Percentiles rank a stretch among this genome's conserved stretches.
Conservation (phyloP, 2,329 filamentous ascomycete genomes). For the Xylariaceae sp. region DNA sequence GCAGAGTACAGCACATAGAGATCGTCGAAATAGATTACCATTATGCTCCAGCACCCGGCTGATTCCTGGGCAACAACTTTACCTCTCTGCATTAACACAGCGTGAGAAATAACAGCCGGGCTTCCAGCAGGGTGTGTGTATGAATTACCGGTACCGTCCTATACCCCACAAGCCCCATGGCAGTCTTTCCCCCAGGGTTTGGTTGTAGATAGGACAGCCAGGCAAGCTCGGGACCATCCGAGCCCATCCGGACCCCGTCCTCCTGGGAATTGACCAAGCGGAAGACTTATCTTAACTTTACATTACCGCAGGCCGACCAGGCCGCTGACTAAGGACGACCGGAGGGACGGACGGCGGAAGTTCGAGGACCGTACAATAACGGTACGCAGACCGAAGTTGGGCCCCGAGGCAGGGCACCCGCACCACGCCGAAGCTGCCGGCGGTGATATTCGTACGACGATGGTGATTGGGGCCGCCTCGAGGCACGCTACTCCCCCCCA, state of each 20-base stretch:
- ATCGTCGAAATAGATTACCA: conserved; percentile 92
- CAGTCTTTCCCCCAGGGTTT: conserved; percentile 68
- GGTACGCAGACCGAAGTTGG: too few species aligned
- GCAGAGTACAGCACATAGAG: conserved; percentile 94
- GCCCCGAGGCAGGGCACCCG: conserved; percentile 94
- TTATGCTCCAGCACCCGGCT: conserved; percentile 72
- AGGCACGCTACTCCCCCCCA: conserved; percentile 75
- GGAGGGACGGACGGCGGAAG: too few species aligned
- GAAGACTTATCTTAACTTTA: too few species aligned
- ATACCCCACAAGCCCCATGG: conserved; percentile 16
- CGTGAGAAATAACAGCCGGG: conserved; percentile 28
- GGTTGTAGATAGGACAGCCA: conserved; percentile 85
- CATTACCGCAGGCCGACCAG: too few species aligned
- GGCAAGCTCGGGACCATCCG: conserved; percentile 70
- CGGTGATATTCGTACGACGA: conserved; percentile 91
- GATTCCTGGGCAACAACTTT: conserved; percentile 64
- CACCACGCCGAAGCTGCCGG: conserved; percentile 83
- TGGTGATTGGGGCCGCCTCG: conserved; percentile 82
- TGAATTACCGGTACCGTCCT: too few species aligned
- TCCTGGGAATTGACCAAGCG: conserved; percentile 88
- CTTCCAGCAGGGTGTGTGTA: conserved; percentile 44
- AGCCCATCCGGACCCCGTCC: conserved; percentile 86
- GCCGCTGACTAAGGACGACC: too few species aligned
- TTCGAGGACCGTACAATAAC: too few species aligned
- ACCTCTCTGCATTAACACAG: too few species aligned